Evolutionary conservation across 2,329 filamentous ascomycete genomes (phyloP), one percentile per base, ranked within the genome.

Genomic region (Thielaviopsis musarum): DNA sequence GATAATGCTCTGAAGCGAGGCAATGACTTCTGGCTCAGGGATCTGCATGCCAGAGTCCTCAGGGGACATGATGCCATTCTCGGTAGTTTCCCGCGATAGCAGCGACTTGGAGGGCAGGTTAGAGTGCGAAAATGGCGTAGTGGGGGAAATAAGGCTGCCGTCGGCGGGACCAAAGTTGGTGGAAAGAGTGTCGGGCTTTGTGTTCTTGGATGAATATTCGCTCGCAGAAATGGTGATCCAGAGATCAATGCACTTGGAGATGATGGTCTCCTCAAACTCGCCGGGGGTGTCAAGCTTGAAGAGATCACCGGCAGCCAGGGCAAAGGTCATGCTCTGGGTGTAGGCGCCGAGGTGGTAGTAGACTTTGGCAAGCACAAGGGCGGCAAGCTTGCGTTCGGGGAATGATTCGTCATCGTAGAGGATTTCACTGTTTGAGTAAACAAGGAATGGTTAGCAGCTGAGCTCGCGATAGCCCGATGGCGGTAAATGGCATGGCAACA

Each of bases 331-430:
- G 73, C 91, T 96, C 76, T 98, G 93, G 70, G 96, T 93, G 77
- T 98, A 98, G 71, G 93, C 93, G 74, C 96, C 90, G 58, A 98
- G 83, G 70, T 98, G 93, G 70, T 97, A 98, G 76, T 97, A 98
- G 65, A 97, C 90, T 79, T 98, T 98, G 66, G 93, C 87, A 52
- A 95, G 87, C 59, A 98, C 90, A 56, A 98, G 80, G 58, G 93
- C 93, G 59, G 93, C 93, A 60, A 98, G 84, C 71, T 93, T 88
- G 68, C 91, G 88, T 72, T 98, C 87, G 55, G 91, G 87, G 69
- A 98, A 98, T 62, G 82, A 80, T 67, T 95, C 89, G 74, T 98
- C 91, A 79, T 98, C 93, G 73, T 95, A 98, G 56, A 98, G 82
- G 59, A 89, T 88, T 80, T 98, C 93, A 75, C 91, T 97, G 69